Base-by-base conservation (phyloP, 2,329 filamentous ascomycete species). In the Orbilia oligospora region DNA sequence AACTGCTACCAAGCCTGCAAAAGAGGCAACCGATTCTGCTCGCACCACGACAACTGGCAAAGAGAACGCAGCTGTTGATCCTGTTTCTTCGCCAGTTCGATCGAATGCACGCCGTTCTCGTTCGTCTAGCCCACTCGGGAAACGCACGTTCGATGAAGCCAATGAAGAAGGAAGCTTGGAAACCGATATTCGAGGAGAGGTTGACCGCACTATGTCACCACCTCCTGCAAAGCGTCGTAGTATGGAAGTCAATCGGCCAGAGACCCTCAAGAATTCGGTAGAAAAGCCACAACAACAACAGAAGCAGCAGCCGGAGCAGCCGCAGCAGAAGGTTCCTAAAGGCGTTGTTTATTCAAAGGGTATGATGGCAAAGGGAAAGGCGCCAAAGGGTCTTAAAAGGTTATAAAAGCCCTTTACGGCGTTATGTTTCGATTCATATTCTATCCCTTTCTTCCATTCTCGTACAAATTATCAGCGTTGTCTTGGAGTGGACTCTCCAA, bases 61-160 rank as follows among this genome's bases (percentile, higher is more conserved):
- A 22, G 73, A 77, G 33, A 77, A 77, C 14, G 41, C 73, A 33
- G 56, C 22, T 24, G 56, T 61, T n/a, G 33, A 55, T 22, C 27
- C 67, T 14, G 51, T 55, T n/a, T 20, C 71, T 36, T 63, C 55
- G 14, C 49, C 73, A 5, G 49, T 36, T 16, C 44, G 61, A 30
- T 20, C 36, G 22, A 61, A 27, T 24, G 30, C 55, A 10, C 20
- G 67, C 63, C 73, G 73, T 48, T 77, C 73, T 38, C 67, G 67
- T 65, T 77, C 73, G 67, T 77, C 73, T 67, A 77, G 73, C 36
- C 73, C 73, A 63, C 73, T 77, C 44, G 73, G 73, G 58, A 77
- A 77, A 55, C 73, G 73, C 73, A 77, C 73, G 6, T 77, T 77
- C 44, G 73, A 77, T 46, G 73, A 77, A 44, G 73, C 73, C n/a